Conservation (phyloP, 352 stramenopile species). For the Phytophthora aleatoria region DNA sequence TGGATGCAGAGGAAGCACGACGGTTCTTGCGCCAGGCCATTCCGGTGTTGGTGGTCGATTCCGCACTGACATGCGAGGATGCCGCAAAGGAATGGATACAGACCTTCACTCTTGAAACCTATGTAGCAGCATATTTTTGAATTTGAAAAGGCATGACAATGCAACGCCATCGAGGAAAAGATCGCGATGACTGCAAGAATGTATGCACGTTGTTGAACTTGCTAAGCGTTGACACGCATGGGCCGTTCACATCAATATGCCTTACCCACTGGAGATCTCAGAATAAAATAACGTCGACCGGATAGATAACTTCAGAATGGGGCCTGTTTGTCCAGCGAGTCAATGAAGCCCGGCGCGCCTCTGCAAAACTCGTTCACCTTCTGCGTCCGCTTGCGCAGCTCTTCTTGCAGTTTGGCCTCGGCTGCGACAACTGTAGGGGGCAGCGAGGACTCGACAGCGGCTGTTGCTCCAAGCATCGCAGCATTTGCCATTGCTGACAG, state of each 20-base stretch:
- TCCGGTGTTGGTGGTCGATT: constrained; percentile 3
- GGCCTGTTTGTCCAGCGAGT: constrained; percentile 30
- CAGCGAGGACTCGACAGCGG: constrained; percentile 26
- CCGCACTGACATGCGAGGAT: constrained; percentile 5
- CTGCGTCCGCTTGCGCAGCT: constrained; percentile 32
- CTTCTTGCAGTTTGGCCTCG: constrained; percentile 39
- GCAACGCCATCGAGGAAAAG: neutral
- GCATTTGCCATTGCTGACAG: neutral
- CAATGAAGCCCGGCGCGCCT: constrained; percentile 37
- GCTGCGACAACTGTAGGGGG: constrained; percentile 24
- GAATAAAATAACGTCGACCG: constrained; percentile 33
- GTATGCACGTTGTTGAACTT: constrained; percentile 17
- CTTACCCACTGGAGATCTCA: neutral
- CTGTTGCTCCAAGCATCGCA: neutral
- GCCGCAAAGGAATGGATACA: neutral
- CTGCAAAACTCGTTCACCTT: constrained; percentile 36
- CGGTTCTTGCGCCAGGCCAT: constrained; percentile 33
- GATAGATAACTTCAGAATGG: constrained; percentile 24
- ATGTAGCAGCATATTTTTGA: neutral
- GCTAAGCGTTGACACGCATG: constrained; percentile 8
- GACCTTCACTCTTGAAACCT: constrained; percentile 18
- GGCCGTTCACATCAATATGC: neutral
- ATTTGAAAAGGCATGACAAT: constrained; percentile 13
- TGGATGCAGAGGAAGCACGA: neutral
- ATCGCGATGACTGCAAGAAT: constrained; percentile 20